Evolutionary conservation across 257 asterid species (phyloP).

Genomic region (Solanum gandarillasii): DNA sequence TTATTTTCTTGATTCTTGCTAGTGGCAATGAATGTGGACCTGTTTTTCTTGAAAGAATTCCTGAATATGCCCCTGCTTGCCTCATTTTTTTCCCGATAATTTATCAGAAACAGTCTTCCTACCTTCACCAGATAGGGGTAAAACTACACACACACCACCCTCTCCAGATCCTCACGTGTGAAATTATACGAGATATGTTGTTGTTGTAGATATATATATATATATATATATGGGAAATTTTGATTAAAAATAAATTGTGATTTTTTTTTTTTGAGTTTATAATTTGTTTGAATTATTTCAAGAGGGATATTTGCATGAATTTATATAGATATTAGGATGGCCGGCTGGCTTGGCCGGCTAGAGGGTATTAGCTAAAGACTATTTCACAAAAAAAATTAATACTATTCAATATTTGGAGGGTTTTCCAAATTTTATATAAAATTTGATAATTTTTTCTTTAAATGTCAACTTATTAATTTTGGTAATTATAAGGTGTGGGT

Average conservation of each 20-base stretch:
- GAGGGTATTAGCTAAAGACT: not conserved
- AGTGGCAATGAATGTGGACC: constrained; percentile 73
- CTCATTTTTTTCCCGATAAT: constrained; percentile 24
- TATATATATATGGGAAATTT: not conserved
- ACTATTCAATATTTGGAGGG: not conserved
- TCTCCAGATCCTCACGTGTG: not conserved
- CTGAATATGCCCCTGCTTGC: constrained; percentile 68
- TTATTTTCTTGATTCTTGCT: constrained; percentile 59
- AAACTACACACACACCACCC: not conserved
- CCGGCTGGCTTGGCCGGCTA: constrained; percentile 2
- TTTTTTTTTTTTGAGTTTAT: not conserved
- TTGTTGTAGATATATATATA: not conserved
- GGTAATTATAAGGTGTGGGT: not conserved
- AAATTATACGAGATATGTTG: not conserved
- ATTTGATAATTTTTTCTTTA: not conserved
- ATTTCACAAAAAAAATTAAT: not conserved
- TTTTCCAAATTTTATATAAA: not conserved
- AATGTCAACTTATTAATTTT: not conserved
- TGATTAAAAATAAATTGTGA: not conserved
- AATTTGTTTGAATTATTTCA: not conserved
- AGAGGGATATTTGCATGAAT: not conserved
- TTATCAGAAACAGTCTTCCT: not conserved
- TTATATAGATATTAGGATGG: not conserved
- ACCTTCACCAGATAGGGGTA: not conserved
- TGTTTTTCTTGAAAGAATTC: constrained; percentile 36